Conservation (phyloP, 2,329 filamentous ascomycete genomes). For the Fonsecaea pedrosoi region DNA sequence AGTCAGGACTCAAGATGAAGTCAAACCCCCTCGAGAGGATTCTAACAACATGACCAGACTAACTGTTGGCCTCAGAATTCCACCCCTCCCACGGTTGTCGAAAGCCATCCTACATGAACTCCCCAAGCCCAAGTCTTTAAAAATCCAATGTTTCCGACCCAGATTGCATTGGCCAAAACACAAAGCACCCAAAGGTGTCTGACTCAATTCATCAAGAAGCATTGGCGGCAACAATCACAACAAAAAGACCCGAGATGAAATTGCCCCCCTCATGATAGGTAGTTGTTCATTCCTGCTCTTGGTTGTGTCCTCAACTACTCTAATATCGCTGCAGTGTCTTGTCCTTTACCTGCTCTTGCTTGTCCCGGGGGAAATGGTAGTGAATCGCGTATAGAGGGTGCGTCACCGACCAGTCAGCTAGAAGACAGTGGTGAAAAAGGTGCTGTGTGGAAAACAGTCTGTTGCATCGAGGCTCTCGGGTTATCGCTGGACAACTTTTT, state of each 20-base stretch:
- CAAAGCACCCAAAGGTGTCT: neutral
- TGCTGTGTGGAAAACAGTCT: neutral
- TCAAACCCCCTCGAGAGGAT: neutral
- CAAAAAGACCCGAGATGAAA: neutral
- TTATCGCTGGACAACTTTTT: conserved; percentile 11
- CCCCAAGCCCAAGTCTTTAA: neutral
- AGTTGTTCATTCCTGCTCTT: neutral
- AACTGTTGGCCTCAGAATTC: neutral
- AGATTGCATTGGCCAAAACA: neutral
- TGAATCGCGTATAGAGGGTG: neutral
- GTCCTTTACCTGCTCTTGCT: neutral
- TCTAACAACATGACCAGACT: neutral
- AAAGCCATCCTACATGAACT: neutral
- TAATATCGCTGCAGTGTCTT: neutral
- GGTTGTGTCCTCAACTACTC: neutral
- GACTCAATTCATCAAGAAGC: neutral
- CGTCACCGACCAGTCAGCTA: neutral
- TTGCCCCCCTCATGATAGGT: neutral
- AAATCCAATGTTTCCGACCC: neutral
- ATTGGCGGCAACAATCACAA: neutral
- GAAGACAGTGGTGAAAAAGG: neutral
- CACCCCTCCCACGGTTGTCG: neutral
- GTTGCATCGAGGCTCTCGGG: neutral
- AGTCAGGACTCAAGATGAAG: neutral
- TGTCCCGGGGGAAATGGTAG: neutral